These are phyloP conservation scores for Blastocystis sp. DNA, from an alignment of 352 stramenopile genomes.

Conservation along the genomic window DNA sequence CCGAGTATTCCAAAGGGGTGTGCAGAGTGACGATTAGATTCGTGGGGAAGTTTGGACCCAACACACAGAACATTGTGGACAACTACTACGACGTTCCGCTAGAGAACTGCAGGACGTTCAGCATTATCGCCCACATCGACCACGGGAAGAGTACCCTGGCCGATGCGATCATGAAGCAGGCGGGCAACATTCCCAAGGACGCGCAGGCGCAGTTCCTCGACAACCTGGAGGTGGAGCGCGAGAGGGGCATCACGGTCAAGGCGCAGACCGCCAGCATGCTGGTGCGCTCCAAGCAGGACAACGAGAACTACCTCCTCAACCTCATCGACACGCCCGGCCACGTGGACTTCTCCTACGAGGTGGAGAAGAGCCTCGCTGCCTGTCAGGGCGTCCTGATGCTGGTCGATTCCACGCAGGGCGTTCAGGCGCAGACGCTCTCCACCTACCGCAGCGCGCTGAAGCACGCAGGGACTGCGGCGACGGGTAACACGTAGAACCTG, in stretches of 20 bases:
- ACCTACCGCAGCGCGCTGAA: slow-evolving; percentile 92
- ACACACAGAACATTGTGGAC: slow-evolving; percentile 48
- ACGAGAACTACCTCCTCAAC: slow-evolving; percentile 87
- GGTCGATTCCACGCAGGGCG: slow-evolving; percentile 91
- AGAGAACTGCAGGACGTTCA: slow-evolving; percentile 82
- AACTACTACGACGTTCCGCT: slow-evolving; percentile 74
- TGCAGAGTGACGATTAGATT: slow-evolving; percentile 9
- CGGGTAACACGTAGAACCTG: slow-evolving; percentile 75
- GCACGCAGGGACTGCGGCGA: slow-evolving; percentile 73
- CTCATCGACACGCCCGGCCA: slow-evolving; percentile 93
- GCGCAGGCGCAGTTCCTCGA: slow-evolving; percentile 36
- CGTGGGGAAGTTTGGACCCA: slow-evolving; percentile 28
- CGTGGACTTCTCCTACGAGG: slow-evolving; percentile 96
- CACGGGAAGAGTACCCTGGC: slow-evolving; percentile 84
- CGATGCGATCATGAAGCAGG: slow-evolving; percentile 83
- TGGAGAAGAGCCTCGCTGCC: slow-evolving; percentile 87
- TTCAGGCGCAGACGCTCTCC: slow-evolving; percentile 94
- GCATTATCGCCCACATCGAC: slow-evolving; percentile 86
- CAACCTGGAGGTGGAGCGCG: slow-evolving; percentile 81
- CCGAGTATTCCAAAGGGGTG: neutral
- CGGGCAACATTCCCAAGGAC: slow-evolving; percentile 74
- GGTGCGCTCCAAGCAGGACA: slow-evolving; percentile 73
- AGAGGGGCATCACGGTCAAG: slow-evolving; percentile 98
- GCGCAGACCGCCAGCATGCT: slow-evolving; percentile 93
- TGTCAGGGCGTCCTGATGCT: slow-evolving; percentile 95